Evolutionary conservation across 208 protist species (phyloP), one percentile per base, ranked within the genome.

Genomic region (Trypanosoma avium): DNA sequence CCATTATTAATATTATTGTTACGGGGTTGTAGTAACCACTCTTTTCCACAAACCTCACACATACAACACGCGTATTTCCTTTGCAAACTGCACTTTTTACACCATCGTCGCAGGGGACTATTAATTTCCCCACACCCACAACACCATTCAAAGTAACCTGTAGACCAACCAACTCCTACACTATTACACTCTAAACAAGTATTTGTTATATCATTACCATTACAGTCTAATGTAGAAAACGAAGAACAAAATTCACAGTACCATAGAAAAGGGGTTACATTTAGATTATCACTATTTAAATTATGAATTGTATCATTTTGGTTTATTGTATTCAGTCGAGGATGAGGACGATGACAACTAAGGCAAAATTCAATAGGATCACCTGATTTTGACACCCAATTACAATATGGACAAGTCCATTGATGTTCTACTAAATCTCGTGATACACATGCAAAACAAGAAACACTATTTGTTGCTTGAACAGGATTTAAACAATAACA

Each of bases 121-220:
- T 91, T 90, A 7, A 7, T 13, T 19, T 71, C 74, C 0, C 87
- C 87, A 38, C 87, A 94, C 15, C 84, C 82, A 74, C 87, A 94
- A 3, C 36, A 24, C 87, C 87, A 94, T 27, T 68, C 71, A 58
- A 90, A 91, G 56, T 30, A 38, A 22, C 63, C 40, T 7, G 49
- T 57, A 26, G 60, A 56, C 58, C 79, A 87, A 19, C 66, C 67
- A 5, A 27, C 50, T 15, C 53, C 53, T 3, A 30, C 46, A 35
- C 26, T 40, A 36, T 43, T 54, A 47, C 63, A 69, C 13, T 69
- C 63, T 12, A 33, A 38, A 35, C 63, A 69, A 24, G 9, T 27
- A 5, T 40, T 8, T 17, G 19, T 19, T 30, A 42, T 10, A 21
- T n/a, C 36, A 26, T 27, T 47, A 12, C 21, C 46, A 47, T 32